A percentile compares a stretch with the other conserved stretches of the same genome.
phyloP scores from a whole-genome alignment of 345 rosid species.

The Litchi chinensis region DNA sequence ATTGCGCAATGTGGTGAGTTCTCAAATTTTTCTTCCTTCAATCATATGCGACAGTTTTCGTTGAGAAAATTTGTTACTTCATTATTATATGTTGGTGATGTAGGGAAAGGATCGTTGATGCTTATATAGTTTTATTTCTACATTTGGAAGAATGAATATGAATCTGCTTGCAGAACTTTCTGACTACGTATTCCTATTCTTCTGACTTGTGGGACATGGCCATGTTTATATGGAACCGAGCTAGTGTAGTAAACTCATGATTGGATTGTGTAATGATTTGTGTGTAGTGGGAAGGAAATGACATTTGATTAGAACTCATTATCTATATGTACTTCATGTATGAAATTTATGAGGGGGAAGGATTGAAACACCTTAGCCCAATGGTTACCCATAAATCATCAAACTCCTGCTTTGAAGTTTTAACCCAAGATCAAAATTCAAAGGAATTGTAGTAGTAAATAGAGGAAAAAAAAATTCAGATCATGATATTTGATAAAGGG shows the following conservation, averaged over 20 bases:
- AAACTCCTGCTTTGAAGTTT: neutral
- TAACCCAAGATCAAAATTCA: neutral
- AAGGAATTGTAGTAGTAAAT: neutral
- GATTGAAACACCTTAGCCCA: neutral
- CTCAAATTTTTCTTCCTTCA: neutral
- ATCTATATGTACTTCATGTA: neutral
- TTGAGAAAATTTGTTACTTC: neutral
- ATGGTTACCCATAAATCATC: neutral
- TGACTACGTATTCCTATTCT: neutral
- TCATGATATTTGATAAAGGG: neutral
- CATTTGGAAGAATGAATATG: neutral
- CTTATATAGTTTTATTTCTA: neutral
- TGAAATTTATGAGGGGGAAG: neutral
- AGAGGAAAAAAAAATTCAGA: neutral
- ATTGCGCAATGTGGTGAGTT: conserved; percentile 75
- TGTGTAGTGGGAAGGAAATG: neutral
- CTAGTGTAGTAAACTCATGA: neutral
- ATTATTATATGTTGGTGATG: neutral
- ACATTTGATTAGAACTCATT: too few relatives aligned
- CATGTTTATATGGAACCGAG: neutral
- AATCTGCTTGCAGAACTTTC: neutral
- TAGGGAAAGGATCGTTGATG: neutral
- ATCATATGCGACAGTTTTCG: neutral
- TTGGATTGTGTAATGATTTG: neutral
- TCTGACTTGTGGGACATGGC: neutral